Conservation (phyloP, 108 stramenopile genomes). For the Schizochytrium sp. region DNA sequence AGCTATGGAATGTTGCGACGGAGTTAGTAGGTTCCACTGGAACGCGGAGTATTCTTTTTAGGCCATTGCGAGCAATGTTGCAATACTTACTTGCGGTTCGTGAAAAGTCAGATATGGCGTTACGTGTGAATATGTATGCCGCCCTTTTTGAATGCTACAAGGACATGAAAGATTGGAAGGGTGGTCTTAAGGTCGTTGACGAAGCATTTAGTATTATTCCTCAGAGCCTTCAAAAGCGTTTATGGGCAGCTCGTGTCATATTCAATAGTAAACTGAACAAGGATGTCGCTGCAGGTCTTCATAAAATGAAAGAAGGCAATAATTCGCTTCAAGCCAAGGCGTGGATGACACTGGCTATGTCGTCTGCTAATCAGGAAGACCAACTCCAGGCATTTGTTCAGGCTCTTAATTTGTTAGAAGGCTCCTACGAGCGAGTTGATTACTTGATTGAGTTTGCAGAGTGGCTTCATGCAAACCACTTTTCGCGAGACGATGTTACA, state of each 20-base stretch:
- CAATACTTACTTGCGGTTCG: slow-evolving; percentile 59
- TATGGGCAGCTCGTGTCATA: slow-evolving; percentile 72
- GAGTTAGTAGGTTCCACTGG: slow-evolving; percentile 64
- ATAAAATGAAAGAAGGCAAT: slow-evolving; percentile 70
- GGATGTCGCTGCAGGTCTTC: slow-evolving; percentile 63
- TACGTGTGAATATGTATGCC: slow-evolving; percentile 64
- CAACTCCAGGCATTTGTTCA: slow-evolving; percentile 69
- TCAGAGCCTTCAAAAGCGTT: slow-evolving; percentile 36
- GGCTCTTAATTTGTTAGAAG: slow-evolving; percentile 64
- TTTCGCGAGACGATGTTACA: slow-evolving; percentile 19
- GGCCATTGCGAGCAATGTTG: slow-evolving; percentile 48
- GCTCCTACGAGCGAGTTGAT: slow-evolving; percentile 69
- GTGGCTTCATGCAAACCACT: slow-evolving; percentile 65
- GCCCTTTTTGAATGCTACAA: slow-evolving; percentile 67
- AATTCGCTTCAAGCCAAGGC: slow-evolving; percentile 67
- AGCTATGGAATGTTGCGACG: slow-evolving; percentile 71
- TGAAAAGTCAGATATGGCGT: slow-evolving; percentile 59
- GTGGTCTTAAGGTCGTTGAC: slow-evolving; percentile 51
- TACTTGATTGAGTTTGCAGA: slow-evolving; percentile 74
- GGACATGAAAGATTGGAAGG: slow-evolving; percentile 50
- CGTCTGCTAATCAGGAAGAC: slow-evolving; percentile 67
- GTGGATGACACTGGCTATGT: slow-evolving; percentile 70
- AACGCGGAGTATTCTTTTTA: slow-evolving; percentile 44
- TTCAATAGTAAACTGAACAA: slow-evolving; percentile 69
- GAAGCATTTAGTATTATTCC: slow-evolving; percentile 17